These are phyloP conservation scores for Alternaria tenuissima DNA, from an alignment of 2,329 filamentous ascomycete genomes.

Conservation along the genomic window DNA sequence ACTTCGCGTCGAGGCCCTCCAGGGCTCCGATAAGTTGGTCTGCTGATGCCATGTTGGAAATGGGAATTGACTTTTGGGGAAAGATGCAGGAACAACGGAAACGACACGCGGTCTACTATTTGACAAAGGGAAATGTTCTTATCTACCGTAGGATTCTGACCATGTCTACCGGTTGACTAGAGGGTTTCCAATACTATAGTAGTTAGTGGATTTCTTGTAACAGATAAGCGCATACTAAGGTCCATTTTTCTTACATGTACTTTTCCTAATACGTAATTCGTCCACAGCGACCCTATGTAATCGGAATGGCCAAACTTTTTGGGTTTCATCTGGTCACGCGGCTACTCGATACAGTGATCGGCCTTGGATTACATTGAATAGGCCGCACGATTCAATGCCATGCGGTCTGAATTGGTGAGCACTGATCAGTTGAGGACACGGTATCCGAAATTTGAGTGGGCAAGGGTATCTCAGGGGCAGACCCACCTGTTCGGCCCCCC, in stretches of 20 bases:
- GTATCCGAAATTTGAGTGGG: neutral
- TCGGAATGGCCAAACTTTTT: neutral
- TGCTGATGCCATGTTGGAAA: slow-evolving; percentile 9
- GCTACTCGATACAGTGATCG: neutral
- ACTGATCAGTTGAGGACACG: neutral
- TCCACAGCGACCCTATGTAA: neutral
- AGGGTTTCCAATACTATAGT: neutral
- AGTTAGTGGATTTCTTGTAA: neutral
- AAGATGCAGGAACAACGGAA: neutral
- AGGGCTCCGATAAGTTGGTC: slow-evolving; percentile 12
- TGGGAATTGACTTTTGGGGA: slow-evolving; percentile 10
- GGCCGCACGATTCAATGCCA: neutral
- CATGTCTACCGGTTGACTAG: neutral
- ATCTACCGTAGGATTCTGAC: neutral
- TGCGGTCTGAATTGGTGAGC: neutral
- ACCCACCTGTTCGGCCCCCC: neutral
- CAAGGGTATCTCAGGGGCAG: neutral
- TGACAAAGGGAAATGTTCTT: slow-evolving; percentile 1
- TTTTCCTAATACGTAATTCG: neutral
- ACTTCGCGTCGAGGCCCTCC: slow-evolving; percentile 9
- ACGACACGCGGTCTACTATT: neutral
- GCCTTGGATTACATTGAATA: neutral
- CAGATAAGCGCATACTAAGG: neutral
- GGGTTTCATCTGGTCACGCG: neutral
- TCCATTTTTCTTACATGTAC: neutral